Evolutionary conservation across 2,329 filamentous ascomycete species (phyloP), one percentile per base, ranked within the genome.

Genomic region (Penicillium sp.): DNA sequence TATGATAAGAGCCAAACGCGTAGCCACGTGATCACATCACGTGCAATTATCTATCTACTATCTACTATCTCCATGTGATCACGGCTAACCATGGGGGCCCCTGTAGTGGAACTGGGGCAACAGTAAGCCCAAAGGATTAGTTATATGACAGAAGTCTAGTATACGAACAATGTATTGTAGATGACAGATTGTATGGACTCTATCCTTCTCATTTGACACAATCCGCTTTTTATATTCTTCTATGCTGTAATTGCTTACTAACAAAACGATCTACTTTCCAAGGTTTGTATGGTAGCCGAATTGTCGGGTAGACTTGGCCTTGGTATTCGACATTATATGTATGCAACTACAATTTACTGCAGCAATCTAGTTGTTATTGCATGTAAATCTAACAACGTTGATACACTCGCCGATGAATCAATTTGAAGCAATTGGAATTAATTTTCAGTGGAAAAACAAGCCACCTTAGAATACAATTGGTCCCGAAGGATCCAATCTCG

Each of bases 391-490:
- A 47, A 23, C 2, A 47, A 23, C 19, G 4, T 19, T 25, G n/a
- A 2, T 10, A n/a, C 2, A 25, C 15, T n/a, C 2, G 9, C 9
- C 4, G 31, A 25, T 6, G 15, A 36, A 48, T 36, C 34, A 23
- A 27, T 39, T 19, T 31, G 23, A 44, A 44, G 38, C 29, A 48
- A 27, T 34, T 31, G 23, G 5, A 44, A 57, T 54, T 57, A 46
- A 53, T 43, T 55, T 51, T 50, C 33, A 48, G 58, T 52, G 57
- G 59, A 31, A 48, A 59, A 62, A 63, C 57, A 64, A 67, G 50
- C 55, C 52, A 52, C 19, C 62, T 54, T 70, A 70, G 54, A 71
- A 59, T 72, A 72, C 68, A 72, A 64, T 55, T 60, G 60, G 63
- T 61, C 63, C 49, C 33, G 50, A 62, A 58, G 63, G 67, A 69